These are phyloP conservation scores for Magnaporthales sp. DNA, from an alignment of 2,329 filamentous ascomycete genomes.

Conservation along the genomic window DNA sequence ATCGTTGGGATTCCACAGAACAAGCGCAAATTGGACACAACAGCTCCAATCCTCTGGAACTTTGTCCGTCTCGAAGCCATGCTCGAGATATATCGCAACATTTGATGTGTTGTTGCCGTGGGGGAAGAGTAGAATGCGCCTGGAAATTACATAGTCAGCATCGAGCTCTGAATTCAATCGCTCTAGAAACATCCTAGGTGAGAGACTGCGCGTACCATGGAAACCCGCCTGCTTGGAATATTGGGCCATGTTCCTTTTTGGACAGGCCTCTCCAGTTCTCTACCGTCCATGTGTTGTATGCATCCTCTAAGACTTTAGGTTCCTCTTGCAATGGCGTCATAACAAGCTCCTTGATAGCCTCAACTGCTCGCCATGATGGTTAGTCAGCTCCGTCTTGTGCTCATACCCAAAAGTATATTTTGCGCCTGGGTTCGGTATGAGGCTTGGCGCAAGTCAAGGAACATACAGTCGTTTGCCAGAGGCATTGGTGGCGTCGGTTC, in stretches of 20 bases:
- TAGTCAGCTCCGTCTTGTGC: slow-evolving; percentile 9
- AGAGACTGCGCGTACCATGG: slow-evolving; percentile 59
- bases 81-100: slow-evolving; percentile 92
- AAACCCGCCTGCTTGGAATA: slow-evolving; percentile 77
- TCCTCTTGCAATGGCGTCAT: slow-evolving; percentile 67
- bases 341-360: slow-evolving; percentile 76
- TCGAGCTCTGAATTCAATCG: slow-evolving; percentile 5
- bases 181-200: neutral
- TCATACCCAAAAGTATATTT: neutral
- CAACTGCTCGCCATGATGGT: slow-evolving; percentile 40
- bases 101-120: slow-evolving; percentile 91
- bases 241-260: slow-evolving; percentile 78
- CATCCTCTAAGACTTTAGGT: slow-evolving; percentile 70
- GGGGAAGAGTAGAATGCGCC: slow-evolving; percentile 92
- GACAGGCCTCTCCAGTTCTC: slow-evolving; percentile 68
- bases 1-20: slow-evolving; percentile 89
- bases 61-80: slow-evolving; percentile 69
- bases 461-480: slow-evolving; percentile 45
- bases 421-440: neutral
- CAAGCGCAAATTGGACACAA: slow-evolving; percentile 90
- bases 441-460: slow-evolving; percentile 1
- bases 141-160: slow-evolving; percentile 25
- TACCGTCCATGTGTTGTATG: slow-evolving; percentile 77
- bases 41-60: slow-evolving; percentile 92
- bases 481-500: slow-evolving; percentile 37